A percentile compares a stretch with the other conserved stretches of the same genome.
Conservation (phyloP, 2,329 filamentous ascomycete genomes). For the Clarireedia sp. region DNA sequence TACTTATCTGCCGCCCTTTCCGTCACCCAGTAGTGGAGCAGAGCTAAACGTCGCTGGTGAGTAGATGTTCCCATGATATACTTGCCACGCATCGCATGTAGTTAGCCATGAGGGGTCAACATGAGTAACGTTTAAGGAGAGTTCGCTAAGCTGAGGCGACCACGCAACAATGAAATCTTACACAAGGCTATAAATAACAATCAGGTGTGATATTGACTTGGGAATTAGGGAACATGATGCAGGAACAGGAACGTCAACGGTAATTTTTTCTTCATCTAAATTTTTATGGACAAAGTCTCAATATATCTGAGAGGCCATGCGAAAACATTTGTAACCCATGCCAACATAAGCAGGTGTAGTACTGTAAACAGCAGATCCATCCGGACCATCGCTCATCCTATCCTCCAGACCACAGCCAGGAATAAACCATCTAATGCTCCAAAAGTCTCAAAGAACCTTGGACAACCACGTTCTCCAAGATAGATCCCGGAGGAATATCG, state of each 20-base stretch:
- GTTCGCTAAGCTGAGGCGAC: no score
- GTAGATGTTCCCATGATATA: no score
- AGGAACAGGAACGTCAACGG: neutral
- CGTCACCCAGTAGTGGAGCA: no score
- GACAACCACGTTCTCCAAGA: constrained; percentile 97
- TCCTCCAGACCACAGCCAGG: neutral
- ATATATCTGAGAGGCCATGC: constrained; percentile 3
- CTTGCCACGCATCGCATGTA: no score
- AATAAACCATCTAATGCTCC: constrained; percentile 46
- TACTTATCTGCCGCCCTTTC: no score
- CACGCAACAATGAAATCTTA: no score
- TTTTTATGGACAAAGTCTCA: neutral
- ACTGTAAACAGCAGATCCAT: constrained; percentile 7
- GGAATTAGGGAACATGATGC: neutral
- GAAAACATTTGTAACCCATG: constrained; percentile 2
- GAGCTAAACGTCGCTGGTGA: no score
- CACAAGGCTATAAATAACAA: neutral
- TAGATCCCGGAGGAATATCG: constrained; percentile 90
- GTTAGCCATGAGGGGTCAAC: no score
- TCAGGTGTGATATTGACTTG: neutral
- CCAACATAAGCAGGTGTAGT: neutral
- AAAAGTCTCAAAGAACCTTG: constrained; percentile 82
- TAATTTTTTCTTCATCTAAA: neutral
- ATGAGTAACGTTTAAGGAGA: no score
- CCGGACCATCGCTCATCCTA: neutral